Percentiles rank a stretch among this genome's conserved stretches.
Evolutionary conservation across 2,329 filamentous ascomycete genomes (phyloP).

Genomic region (Apiospora kogelbergensis): DNA sequence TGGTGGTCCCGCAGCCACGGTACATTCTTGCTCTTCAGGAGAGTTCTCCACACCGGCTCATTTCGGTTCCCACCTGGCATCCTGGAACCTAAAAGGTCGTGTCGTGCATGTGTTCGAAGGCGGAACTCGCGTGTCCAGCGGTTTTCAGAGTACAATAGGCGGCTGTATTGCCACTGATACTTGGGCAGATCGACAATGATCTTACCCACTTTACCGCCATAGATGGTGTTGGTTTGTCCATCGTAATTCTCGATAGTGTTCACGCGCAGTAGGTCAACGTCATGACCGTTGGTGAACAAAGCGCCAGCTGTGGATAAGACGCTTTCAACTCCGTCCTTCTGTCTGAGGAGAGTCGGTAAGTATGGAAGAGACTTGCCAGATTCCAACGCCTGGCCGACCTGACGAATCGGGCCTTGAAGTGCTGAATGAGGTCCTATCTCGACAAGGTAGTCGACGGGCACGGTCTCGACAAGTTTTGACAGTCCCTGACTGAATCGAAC

Average conservation of each 20-base stretch:
- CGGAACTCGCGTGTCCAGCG: conserved; percentile 16
- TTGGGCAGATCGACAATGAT: conserved; percentile 10
- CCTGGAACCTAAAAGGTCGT: conserved; percentile 16
- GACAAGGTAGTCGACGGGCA: not conserved
- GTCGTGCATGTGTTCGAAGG: conserved; percentile 16
- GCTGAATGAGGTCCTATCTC: conserved; percentile 17
- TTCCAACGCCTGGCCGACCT: conserved; percentile 15
- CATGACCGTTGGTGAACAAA: conserved; percentile 13
- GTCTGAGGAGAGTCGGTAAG: conserved; percentile 1
- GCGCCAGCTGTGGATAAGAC: conserved; percentile 12
- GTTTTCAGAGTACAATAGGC: conserved; percentile 13
- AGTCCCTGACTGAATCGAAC: conserved; percentile 15
- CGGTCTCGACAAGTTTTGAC: not conserved
- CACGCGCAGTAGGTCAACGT: conserved; percentile 10
- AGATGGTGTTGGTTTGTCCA: not conserved
- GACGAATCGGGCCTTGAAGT: conserved; percentile 15
- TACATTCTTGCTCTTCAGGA: conserved; percentile 14
- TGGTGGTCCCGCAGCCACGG: conserved; percentile 15
- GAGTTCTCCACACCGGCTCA: conserved; percentile 16
- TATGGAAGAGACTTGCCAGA: not conserved
- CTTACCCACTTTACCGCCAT: conserved; percentile 14
- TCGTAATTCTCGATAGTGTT: conserved; percentile 15
- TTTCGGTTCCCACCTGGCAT: conserved; percentile 16
- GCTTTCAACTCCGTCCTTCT: not conserved
- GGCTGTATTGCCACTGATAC: conserved; percentile 17